Conservation (phyloP, 176 grass and related monocot species). For the Paspalum notatum region DNA sequence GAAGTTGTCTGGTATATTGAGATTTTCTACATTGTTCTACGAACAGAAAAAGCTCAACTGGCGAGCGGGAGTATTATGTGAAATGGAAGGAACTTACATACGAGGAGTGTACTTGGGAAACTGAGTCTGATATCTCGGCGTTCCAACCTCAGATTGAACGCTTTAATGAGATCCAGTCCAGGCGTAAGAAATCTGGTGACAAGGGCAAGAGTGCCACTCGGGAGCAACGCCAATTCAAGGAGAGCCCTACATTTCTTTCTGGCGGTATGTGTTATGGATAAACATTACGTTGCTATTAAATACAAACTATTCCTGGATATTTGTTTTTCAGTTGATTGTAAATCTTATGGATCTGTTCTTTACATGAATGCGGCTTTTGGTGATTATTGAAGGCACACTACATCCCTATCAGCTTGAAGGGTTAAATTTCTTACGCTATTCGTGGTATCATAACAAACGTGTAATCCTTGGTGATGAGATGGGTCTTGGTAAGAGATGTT, state of each 20-base stretch:
- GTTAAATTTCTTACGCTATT: constrained; percentile 89
- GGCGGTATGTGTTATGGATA: constrained; percentile 54
- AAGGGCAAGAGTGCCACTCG: constrained; percentile 52
- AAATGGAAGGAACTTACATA: constrained; percentile 99
- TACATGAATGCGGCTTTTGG: constrained; percentile 35
- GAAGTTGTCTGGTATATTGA: constrained; percentile 16
- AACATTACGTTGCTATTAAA: constrained; percentile 27
- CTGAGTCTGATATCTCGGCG: constrained; percentile 71
- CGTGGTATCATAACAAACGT: constrained; percentile 80
- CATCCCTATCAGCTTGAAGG: constrained; percentile 98
- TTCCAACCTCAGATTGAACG: constrained; percentile 89
- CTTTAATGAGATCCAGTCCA: constrained; percentile 69
- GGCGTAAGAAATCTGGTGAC: constrained; percentile 54
- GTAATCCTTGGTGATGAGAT: constrained; percentile 99
- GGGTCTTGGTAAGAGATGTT: constrained; percentile 87
- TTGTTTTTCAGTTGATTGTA: constrained; percentile 39
- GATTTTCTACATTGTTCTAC: constrained; percentile 32
- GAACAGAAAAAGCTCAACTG: constrained; percentile 65
- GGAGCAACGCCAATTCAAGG: constrained; percentile 50
- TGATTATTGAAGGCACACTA: constrained; percentile 65
- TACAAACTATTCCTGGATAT: constrained; percentile 36
- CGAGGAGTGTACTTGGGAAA: constrained; percentile 98
- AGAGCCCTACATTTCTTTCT: constrained; percentile 76
- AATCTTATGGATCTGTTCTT: constrained; percentile 14
- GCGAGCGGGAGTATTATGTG: constrained; percentile 68